phyloP scores from a whole-genome alignment of 306 rosid genomes.

The Sesbania bispinosa region DNA sequence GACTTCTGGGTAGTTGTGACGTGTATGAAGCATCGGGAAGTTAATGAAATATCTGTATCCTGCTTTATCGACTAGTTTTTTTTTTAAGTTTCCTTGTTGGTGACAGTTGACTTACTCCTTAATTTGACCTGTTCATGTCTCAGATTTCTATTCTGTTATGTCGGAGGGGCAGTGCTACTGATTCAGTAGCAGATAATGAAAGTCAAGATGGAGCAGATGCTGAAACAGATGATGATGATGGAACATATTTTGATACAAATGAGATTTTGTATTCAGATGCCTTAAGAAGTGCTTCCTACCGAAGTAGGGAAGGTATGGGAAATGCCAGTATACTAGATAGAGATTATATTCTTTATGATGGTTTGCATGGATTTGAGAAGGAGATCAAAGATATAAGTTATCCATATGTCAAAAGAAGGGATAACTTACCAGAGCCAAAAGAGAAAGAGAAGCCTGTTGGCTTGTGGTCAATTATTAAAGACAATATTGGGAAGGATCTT shows the following conservation, averaged over 20 bases:
- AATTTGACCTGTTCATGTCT: slow-evolving; percentile 23
- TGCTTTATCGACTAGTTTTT: not conserved
- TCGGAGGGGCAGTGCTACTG: slow-evolving; percentile 92
- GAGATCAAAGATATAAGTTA: slow-evolving; percentile 57
- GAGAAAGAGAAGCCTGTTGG: slow-evolving; percentile 92
- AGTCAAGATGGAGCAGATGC: slow-evolving; percentile 93
- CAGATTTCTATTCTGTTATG: slow-evolving; percentile 96
- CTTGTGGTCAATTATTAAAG: slow-evolving; percentile 97
- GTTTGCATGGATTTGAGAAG: slow-evolving; percentile 57
- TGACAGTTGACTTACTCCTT: slow-evolving; percentile 24
- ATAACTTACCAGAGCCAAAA: slow-evolving; percentile 88
- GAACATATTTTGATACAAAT: slow-evolving; percentile 72
- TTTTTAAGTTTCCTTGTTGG: not conserved
- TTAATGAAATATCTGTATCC: not conserved
- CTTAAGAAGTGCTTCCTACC: slow-evolving; percentile 86
- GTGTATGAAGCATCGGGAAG: slow-evolving; percentile 6
- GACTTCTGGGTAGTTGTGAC: not conserved
- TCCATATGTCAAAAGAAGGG: slow-evolving; percentile 87
- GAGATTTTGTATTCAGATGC: slow-evolving; percentile 76
- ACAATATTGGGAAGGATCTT: slow-evolving; percentile 96
- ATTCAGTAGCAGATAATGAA: slow-evolving; percentile 85
- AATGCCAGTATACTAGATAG: slow-evolving; percentile 53
- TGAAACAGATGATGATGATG: slow-evolving; percentile 91
- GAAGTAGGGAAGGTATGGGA: slow-evolving; percentile 77
- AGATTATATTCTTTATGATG: slow-evolving; percentile 61